Evolutionary conservation across 257 asterid species (phyloP).

Genomic region (Orobanche coerulescens): DNA sequence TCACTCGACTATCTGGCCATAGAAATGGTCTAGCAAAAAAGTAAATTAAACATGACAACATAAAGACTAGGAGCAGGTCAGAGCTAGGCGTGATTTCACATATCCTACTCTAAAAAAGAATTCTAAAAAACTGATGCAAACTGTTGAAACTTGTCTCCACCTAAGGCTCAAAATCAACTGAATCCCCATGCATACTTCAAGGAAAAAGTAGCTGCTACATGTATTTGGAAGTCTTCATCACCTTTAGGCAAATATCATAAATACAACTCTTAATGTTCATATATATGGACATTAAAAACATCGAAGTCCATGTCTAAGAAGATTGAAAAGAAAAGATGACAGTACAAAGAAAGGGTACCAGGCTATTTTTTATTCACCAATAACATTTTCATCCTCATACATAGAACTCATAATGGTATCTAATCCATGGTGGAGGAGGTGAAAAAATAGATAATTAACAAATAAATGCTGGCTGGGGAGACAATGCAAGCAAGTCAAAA

Average conservation of each 20-base stretch:
- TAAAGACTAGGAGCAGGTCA: too few relatives aligned
- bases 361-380: not conserved
- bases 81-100: too few relatives aligned
- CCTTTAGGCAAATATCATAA: not conserved
- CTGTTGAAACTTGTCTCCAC: too few relatives aligned
- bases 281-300: not conserved
- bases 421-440: not conserved
- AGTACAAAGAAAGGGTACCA: not conserved
- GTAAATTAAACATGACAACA: too few relatives aligned
- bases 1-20: too few relatives aligned
- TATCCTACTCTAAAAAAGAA: too few relatives aligned
- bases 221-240: constrained; percentile 3
- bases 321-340: constrained; percentile 6
- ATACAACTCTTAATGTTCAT: not conserved
- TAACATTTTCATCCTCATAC: not conserved
- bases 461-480: not conserved
- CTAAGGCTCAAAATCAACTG: not conserved
- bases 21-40: too few relatives aligned
- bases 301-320: constrained; percentile 1
- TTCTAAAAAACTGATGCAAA: too few relatives aligned
- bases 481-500: constrained; percentile 16
- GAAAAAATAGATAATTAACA: not conserved
- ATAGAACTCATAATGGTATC: not conserved
- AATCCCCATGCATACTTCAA: not conserved
- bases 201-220: not conserved